Conservation (phyloP, 495 filamentous ascomycete species). For the Trichoderma parareesei region DNA sequence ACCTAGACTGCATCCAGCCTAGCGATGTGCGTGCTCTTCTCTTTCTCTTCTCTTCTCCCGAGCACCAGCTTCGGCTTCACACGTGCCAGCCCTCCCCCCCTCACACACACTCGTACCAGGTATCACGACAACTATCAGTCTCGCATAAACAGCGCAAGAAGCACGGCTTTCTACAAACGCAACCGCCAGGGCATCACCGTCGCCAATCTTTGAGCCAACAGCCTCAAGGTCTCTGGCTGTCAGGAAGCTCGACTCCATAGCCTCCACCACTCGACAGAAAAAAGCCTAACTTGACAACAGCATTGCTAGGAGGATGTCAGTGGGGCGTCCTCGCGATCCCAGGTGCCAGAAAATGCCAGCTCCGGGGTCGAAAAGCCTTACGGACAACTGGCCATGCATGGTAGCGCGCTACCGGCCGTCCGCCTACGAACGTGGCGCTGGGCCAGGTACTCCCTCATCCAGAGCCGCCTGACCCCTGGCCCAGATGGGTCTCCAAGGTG, state of each 20-base stretch:
- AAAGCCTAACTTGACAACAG: background rate
- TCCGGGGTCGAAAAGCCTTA: slow-evolving; percentile 5
- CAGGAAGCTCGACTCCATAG: background rate
- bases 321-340: background rate
- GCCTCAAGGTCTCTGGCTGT: background rate
- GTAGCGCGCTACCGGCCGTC: background rate
- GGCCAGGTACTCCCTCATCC: background rate
- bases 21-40: no score
- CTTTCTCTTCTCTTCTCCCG: no score
- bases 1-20: no score
- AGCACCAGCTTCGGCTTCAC: no score
- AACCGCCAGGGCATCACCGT: no score
- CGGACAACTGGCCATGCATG: background rate
- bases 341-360: slow-evolving; percentile 1
- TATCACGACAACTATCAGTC: no score
- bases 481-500: background rate
- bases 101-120: no score
- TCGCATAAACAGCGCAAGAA: no score
- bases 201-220: background rate
- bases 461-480: slow-evolving; percentile 8
- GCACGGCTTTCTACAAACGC: no score
- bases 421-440: background rate
- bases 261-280: background rate
- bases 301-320: background rate
- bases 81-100: no score